Evolutionary conservation across 257 asterid genomes (phyloP).

Genomic region (Plectranthus barbatus): DNA sequence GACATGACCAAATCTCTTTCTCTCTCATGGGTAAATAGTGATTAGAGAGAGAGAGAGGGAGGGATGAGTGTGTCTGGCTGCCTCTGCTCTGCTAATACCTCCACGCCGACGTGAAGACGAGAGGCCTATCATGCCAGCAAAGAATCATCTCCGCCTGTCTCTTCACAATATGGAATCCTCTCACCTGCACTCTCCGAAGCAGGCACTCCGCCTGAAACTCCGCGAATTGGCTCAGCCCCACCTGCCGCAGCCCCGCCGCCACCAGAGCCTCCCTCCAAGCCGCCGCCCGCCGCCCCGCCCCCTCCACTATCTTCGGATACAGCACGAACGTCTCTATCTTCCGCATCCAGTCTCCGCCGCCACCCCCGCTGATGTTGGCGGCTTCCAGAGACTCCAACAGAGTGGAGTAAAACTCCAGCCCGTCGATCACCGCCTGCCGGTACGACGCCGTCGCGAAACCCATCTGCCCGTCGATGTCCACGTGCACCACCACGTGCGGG

Average conservation of each 20-base stretch:
- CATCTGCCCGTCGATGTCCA: conserved; percentile 60
- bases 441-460: conserved; percentile 53
- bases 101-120: conserved; percentile 91
- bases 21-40: neutral
- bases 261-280: conserved; percentile 76
- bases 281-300: conserved; percentile 44
- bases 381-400: conserved; percentile 77
- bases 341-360: conserved; percentile 54
- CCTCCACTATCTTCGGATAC: conserved; percentile 67
- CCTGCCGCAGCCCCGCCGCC: conserved; percentile 77
- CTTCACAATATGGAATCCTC: conserved; percentile 85
- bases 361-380: conserved; percentile 35
- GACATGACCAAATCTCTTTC: no score
- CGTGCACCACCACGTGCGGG: conserved; percentile 86
- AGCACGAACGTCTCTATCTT: conserved; percentile 65
- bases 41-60: no score
- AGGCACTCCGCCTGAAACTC: conserved; percentile 85
- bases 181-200: conserved; percentile 54
- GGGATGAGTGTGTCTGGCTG: neutral
- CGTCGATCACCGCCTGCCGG: conserved; percentile 71
- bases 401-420: conserved; percentile 78
- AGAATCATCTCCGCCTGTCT: conserved; percentile 92
- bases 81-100: conserved; percentile 32
- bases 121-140: conserved; percentile 89
- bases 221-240: conserved; percentile 65